phyloP scores from a whole-genome alignment of 2,329 filamentous ascomycete species.

The Diplocarpon mali region DNA sequence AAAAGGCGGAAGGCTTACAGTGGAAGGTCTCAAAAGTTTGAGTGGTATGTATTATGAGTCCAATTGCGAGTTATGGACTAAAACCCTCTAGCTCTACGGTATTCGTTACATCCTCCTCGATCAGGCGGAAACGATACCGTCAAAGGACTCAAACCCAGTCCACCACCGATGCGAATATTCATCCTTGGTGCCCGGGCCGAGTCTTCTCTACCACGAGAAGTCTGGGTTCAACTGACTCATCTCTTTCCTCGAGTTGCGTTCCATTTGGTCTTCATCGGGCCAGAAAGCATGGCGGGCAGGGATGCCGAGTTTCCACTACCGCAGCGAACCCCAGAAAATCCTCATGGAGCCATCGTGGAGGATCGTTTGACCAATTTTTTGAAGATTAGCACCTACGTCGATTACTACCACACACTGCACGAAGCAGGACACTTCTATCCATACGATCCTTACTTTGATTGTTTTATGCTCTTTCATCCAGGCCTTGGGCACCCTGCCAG shows the following conservation, averaged over 20 bases:
- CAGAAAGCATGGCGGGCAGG: constrained; percentile 90
- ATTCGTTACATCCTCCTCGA: constrained; percentile 81
- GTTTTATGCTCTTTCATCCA: constrained; percentile 93
- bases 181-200: constrained; percentile 93
- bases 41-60: constrained; percentile 51
- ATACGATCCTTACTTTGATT: constrained; percentile 97
- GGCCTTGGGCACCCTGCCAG: constrained; percentile 90
- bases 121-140: constrained; percentile 64
- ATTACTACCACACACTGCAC: constrained; percentile 96
- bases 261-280: constrained; percentile 88
- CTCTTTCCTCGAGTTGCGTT: constrained; percentile 88
- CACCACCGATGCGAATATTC: constrained; percentile 85
- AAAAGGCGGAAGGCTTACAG: constrained; percentile 62
- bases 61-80: constrained; percentile 3
- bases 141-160: constrained; percentile 69
- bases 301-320: constrained; percentile 89
- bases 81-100: constrained; percentile 60
- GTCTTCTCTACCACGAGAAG: constrained; percentile 84
- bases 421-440: constrained; percentile 83
- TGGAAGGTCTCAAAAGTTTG: constrained; percentile 86
- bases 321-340: constrained; percentile 71
- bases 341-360: constrained; percentile 89
- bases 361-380: constrained; percentile 78
- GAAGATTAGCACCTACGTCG: constrained; percentile 96
- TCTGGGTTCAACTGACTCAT: constrained; percentile 89